Evolutionary conservation across 371 early-diverging fungal genomes (phyloP), one percentile per base, ranked within the genome.

Genomic region (Rhizopus stolonifer): DNA sequence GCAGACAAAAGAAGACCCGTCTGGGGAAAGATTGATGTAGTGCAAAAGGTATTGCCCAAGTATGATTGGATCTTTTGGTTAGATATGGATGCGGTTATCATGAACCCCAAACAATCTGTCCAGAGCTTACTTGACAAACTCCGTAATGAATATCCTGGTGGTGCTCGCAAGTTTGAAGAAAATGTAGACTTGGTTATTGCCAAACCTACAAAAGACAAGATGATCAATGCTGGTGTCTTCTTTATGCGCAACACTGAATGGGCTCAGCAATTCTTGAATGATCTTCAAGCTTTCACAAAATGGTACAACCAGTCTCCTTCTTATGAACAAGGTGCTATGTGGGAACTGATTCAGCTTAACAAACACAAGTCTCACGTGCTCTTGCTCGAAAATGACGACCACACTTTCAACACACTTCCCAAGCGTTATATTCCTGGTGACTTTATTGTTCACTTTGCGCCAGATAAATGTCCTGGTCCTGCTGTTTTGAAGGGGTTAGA

Each of bases 31-130:
- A 68, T 85, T 46, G 82, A 82, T 48, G 79, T 67, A 9, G 67
- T 85, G 10, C 80, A 85, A 61, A 85, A 83, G 51, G 64, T 71
- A 8, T 46, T 85, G 13, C 86, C 84, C 3, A 74, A 80, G 32
- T 85, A 85, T 51, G 81, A 85, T 23, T 85, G 86, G 86, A 40
- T 85, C 8, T 74, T 85, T 24, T 85, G 86, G 86, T 61, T 81
- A 64, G 86, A 85, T 57, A 83, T 83, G 83, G 84, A 85, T 54
- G 81, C 84, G 4, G 76, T 85, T 13, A 70, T 85, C 17, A 72
- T 77, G 54, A 69, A 85, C 61, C 52, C 67, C 15, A 60, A 72
- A 21, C 56, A 56, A 22, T 70, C 79, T 4, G 50, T 63, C 4
- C 63, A 63, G 36, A 46, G 43, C 22, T 49, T 63, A 21, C 54